Evolutionary conservation across 805 yeast genomes (phyloP).

Genomic region (Danielia reshetovae): DNA sequence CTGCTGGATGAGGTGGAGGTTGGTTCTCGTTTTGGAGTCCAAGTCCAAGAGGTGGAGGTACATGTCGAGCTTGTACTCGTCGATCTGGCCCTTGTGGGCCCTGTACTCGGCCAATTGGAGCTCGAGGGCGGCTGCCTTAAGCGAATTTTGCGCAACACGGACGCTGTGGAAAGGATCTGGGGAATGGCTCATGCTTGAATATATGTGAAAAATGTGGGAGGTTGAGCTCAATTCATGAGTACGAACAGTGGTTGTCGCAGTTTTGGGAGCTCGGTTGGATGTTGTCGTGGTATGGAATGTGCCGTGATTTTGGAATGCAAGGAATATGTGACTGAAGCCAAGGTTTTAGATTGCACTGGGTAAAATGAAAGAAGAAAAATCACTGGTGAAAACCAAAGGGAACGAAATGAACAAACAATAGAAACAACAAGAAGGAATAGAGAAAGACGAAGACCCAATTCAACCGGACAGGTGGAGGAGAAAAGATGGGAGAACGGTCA

Average conservation of each 20-base stretch:
- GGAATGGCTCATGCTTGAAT: constrained; percentile 11
- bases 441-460: neutral
- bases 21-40: constrained; percentile 20
- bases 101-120: constrained; percentile 44
- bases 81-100: constrained; percentile 40
- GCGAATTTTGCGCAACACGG: constrained; percentile 26
- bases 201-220: too few species aligned
- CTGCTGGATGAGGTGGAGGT: constrained; percentile 35
- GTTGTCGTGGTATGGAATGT: too few species aligned
- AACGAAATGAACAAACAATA: too few species aligned
- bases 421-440: neutral
- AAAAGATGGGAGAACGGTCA: neutral
- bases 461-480: neutral
- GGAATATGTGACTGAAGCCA: too few species aligned
- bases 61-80: constrained; percentile 45
- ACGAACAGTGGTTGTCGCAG: too few species aligned
- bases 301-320: too few species aligned
- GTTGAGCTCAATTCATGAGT: too few species aligned
- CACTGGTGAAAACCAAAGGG: too few species aligned
- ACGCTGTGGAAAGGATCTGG: constrained; percentile 18
- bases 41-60: constrained; percentile 29
- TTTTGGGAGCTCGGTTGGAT: too few species aligned
- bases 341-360: too few species aligned
- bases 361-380: too few species aligned
- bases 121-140: constrained; percentile 37